Evolutionary conservation across 225 moss, liverwort and hornwort species (phyloP), one percentile per base, ranked within the genome.

Genomic region (Thuidium tamariscinum): DNA sequence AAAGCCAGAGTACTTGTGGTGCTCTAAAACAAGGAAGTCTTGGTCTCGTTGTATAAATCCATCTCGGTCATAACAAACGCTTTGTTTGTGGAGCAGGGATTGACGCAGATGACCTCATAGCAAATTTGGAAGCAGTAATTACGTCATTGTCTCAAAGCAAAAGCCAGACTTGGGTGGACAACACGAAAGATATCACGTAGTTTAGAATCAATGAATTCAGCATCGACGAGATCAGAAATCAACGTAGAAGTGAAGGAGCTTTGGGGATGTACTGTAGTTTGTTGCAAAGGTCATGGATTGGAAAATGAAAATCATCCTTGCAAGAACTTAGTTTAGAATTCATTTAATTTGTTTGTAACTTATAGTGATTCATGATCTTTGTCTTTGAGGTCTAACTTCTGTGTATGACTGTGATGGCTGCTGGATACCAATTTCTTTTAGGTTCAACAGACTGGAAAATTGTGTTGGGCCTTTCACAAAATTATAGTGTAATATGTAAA

Each of bases 41-140:
- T 44, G 74, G 65, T 44, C 10, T 74, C 16, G 12, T 48, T 59
- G 8, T 48, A 48, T 48, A 48, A 48, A 5, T 46, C 11, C 16
- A 15, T 30, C 5, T 82, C 1, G 69, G 48, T 29, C 57, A 39
- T 67, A 39, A 44, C 26, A 11, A 49, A 37, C 5, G 23, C 9
- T 76, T 65, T 68, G 17, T 55, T 83, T 83, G 56, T 69, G 82
- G 76, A 83, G 61, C 89, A 91, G 91, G 86, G 62, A 79, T 80
- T 22, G 81, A 84, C 16, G 61, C 39, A 18, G 59, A 70, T 26
- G 89, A 78, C 56, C 74, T 91, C 29, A 73, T 89, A 51, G 52
- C 77, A 79, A 89, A 60, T 46, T 84, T 91, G 77, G 76, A 91
- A 80, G 84, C 81, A 41, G 36, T 82, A 69, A 49, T 91, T 49